A percentile compares a stretch with the other conserved stretches of the same genome.
These are phyloP conservation scores for Monosporascus sp. DNA, from an alignment of 2,329 filamentous ascomycete genomes.

Conservation along the genomic window DNA sequence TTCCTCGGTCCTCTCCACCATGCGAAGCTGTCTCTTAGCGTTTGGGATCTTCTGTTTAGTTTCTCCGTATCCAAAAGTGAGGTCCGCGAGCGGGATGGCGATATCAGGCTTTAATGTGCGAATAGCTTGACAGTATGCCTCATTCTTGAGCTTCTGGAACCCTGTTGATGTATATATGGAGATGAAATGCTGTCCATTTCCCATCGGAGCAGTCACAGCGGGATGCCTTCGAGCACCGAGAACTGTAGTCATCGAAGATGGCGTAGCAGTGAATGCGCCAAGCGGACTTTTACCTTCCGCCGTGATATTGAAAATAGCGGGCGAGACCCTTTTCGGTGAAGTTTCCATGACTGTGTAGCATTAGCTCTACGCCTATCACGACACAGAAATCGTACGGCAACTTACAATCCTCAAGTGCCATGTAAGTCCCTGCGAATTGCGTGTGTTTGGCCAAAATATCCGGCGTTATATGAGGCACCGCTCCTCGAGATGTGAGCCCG, in stretches of 20 bases:
- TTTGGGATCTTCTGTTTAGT: conserved; percentile 38
- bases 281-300: conserved; percentile 47
- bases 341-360: conserved; percentile 46
- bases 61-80: conserved; percentile 43
- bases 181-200: conserved; percentile 66
- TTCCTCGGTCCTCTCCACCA: conserved; percentile 77
- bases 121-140: conserved; percentile 63
- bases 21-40: conserved; percentile 71
- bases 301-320: conserved; percentile 43
- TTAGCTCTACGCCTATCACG: conserved; percentile 2
- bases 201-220: conserved; percentile 64
- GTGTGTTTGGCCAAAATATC: conserved; percentile 69
- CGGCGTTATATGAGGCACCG: conserved; percentile 81
- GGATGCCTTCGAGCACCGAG: conserved; percentile 75
- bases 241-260: conserved; percentile 60
- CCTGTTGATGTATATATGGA: conserved; percentile 83
- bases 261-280: conserved; percentile 71
- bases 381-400: conserved; percentile 5
- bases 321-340: conserved; percentile 33
- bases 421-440: conserved; percentile 64
- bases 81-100: conserved; percentile 71
- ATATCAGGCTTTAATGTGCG: conserved; percentile 72
- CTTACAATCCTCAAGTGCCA: conserved; percentile 91
- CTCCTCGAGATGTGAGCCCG: conserved; percentile 74
- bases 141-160: conserved; percentile 64